Evolutionary conservation across 1,284 basidiomycete genomes (phyloP).

Genomic region (Tremellales sp.): DNA sequence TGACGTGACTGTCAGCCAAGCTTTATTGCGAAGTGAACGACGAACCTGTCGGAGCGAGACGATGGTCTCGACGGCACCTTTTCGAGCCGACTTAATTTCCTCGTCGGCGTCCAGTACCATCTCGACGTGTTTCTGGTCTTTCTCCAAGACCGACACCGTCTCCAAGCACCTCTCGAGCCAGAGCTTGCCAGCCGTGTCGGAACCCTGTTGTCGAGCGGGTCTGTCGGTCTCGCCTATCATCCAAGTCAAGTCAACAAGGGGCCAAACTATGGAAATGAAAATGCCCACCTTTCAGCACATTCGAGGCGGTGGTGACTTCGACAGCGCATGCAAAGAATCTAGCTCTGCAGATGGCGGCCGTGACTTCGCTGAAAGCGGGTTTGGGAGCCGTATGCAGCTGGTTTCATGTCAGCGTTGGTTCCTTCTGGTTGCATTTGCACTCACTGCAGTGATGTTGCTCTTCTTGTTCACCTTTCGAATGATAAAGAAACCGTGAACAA

Average conservation of each 20-base stretch:
- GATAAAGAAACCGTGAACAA: conserved; percentile 74
- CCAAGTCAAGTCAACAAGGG: background rate
- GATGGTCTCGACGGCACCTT: conserved; percentile 54
- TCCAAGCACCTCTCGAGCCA: conserved; percentile 72
- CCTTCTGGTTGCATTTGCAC: conserved; percentile 33
- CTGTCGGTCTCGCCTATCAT: conserved; percentile 7
- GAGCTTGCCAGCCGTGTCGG: conserved; percentile 66
- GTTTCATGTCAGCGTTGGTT: background rate
- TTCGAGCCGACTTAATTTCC: conserved; percentile 55
- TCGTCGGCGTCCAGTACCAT: conserved; percentile 58
- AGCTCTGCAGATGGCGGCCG: conserved; percentile 62
- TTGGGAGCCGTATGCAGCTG: conserved; percentile 63
- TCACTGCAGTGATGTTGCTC: conserved; percentile 59
- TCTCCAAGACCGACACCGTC: conserved; percentile 58
- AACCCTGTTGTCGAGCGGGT: conserved; percentile 57
- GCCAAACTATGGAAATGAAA: background rate
- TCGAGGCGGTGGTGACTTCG: conserved; percentile 63
- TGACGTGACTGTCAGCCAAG: conserved; percentile 27
- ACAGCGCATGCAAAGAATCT: conserved; percentile 71
- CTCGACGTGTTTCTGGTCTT: conserved; percentile 68
- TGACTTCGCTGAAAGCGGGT: conserved; percentile 68
- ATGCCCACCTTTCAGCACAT: conserved; percentile 55
- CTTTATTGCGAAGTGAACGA: conserved; percentile 3
- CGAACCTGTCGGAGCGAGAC: conserved; percentile 51
- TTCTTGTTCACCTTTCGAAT: conserved; percentile 69